Percentiles rank a stretch among this genome's conserved stretches.
These are phyloP conservation scores for Chara braunii DNA, from an alignment of 139 green algal species.

Conservation along the genomic window DNA sequence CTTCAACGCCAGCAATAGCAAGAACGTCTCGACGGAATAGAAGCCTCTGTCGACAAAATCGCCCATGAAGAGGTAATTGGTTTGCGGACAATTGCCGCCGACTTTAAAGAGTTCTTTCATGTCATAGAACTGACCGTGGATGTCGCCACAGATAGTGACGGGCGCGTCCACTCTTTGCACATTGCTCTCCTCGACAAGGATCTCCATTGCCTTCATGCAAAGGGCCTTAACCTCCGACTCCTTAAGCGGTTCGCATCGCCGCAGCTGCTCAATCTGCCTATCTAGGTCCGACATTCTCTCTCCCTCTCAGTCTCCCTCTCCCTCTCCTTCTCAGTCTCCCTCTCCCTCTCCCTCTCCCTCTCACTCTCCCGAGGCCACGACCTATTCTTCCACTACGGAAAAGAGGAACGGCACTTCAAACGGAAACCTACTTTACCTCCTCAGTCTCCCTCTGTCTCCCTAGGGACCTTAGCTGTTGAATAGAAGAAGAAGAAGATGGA, in stretches of 20 bases:
- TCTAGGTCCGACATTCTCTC: slow-evolving; percentile 67
- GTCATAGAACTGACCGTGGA: slow-evolving; percentile 95
- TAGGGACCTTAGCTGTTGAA: no score
- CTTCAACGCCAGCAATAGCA: slow-evolving; percentile 96
- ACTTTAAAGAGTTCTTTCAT: slow-evolving; percentile 96
- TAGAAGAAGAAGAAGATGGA: no score
- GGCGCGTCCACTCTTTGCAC: slow-evolving; percentile 91
- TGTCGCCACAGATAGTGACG: slow-evolving; percentile 90
- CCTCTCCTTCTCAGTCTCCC: no score
- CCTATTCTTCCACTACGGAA: no score
- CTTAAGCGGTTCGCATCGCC: slow-evolving; percentile 81
- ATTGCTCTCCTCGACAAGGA: slow-evolving; percentile 96
- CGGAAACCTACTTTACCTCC: no score
- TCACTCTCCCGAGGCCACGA: no score
- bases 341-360: no score
- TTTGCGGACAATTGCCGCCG: slow-evolving; percentile 90
- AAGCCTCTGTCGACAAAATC: slow-evolving; percentile 99
- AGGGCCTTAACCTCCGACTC: slow-evolving; percentile 89
- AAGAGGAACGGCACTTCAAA: no score
- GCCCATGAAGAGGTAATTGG: slow-evolving; percentile 98
- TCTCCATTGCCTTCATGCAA: slow-evolving; percentile 85
- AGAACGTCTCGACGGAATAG: slow-evolving; percentile 96
- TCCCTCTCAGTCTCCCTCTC: no score
- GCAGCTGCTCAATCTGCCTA: slow-evolving; percentile 89
- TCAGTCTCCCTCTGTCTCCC: no score